phyloP scores from a whole-genome alignment of 1,284 basidiomycete genomes.

The Marasmius fiardii region DNA sequence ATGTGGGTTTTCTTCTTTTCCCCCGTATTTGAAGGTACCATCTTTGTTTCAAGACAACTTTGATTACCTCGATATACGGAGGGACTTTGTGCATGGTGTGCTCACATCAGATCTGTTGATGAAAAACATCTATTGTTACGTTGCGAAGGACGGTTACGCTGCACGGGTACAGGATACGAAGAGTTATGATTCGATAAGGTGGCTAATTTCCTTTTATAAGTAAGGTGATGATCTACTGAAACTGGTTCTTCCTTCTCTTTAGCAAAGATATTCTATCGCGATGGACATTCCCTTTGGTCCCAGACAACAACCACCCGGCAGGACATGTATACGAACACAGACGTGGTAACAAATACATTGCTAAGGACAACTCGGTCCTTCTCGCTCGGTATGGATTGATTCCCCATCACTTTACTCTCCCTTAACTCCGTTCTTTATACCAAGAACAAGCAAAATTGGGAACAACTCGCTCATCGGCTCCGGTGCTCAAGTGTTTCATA shows the following conservation, averaged over 20 bases:
- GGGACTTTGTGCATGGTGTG: slow-evolving; percentile 96
- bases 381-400: slow-evolving; percentile 59
- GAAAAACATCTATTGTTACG: slow-evolving; percentile 91
- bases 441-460: slow-evolving; percentile 78
- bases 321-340: slow-evolving; percentile 80
- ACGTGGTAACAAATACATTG: slow-evolving; percentile 84
- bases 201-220: slow-evolving; percentile 12
- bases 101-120: slow-evolving; percentile 93
- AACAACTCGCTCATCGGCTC: slow-evolving; percentile 82
- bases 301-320: slow-evolving; percentile 88
- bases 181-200: slow-evolving; percentile 88
- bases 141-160: slow-evolving; percentile 84
- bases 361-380: slow-evolving; percentile 68
- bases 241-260: slow-evolving; percentile 10
- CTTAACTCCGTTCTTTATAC: slow-evolving; percentile 1
- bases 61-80: slow-evolving; percentile 90
- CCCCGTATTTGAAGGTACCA: slow-evolving; percentile 76
- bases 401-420: background rate
- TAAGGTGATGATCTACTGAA: slow-evolving; percentile 2
- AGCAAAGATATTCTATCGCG: slow-evolving; percentile 90
- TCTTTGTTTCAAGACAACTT: slow-evolving; percentile 99
- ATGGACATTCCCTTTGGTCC: slow-evolving; percentile 94
- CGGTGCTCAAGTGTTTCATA: slow-evolving; percentile 59
- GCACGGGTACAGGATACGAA: slow-evolving; percentile 87
- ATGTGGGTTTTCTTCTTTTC: background rate